These are phyloP conservation scores for Dictyostelium firmibasis DNA, from an alignment of 78 protist species.

Conservation along the genomic window DNA sequence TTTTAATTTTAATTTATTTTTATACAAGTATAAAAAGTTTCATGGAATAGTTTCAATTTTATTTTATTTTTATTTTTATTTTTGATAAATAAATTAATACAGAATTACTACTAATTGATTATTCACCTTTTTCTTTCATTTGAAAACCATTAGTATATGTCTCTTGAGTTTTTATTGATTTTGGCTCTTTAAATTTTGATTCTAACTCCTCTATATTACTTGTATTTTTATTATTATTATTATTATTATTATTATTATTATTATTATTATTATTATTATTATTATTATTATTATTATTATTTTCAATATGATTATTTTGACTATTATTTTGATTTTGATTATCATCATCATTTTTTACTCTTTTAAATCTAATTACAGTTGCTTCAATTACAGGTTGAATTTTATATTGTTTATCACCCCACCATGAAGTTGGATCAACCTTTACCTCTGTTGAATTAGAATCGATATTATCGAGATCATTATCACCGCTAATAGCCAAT, in stretches of 20 bases:
- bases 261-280: background rate
- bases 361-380: conserved; percentile 17
- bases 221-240: too few relatives aligned
- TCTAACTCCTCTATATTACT: background rate
- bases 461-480: background rate
- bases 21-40: background rate
- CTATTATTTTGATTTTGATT: background rate
- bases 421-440: background rate
- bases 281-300: background rate
- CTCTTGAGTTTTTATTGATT: background rate
- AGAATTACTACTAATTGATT: background rate
- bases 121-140: background rate
- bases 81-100: background rate
- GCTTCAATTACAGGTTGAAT: background rate
- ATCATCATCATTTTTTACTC: background rate
- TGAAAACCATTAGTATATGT: background rate
- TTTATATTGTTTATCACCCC: background rate
- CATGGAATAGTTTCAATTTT: background rate
- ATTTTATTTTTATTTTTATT: background rate
- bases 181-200: background rate
- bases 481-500: background rate
- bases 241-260: background rate
- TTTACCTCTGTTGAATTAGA: background rate
- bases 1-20: too few relatives aligned
- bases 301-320: background rate